Base-by-base conservation (phyloP, 176 grass and related monocot species). In the Zoysia japonica region DNA sequence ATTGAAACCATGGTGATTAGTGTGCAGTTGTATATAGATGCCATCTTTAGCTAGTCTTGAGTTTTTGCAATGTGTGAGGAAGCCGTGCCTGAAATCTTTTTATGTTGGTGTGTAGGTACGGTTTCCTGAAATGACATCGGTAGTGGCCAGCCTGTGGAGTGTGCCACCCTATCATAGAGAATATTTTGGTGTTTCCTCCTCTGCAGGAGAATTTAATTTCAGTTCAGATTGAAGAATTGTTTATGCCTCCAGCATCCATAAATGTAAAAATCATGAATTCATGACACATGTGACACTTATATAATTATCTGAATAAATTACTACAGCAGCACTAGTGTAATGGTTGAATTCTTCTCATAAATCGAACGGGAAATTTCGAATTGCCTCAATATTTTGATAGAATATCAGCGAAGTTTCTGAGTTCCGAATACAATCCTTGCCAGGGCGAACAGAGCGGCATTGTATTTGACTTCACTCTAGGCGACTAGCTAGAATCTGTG, bases 131-230 rank as follows among this genome's bases (percentile, higher is more conserved):
- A 77, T 56, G 81, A 84, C 69, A 79, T 20, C 38, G 14, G 0
- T 60, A 53, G 75, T 84, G 76, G 47, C 47, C 46, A 67, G 39
- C 19, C 47, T 76, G 38, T 61, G 68, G 69, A 73, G 37, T 79
- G 10, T 73, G 61, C 68, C 75, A 51, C 47, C 48, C 52, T 38
- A 78, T 60, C 61, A 14, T 12, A 39, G 35, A 9, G 70, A 84
- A 84, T 75, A 62, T 65, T 75, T 65, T 61, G 11, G 48, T 52
- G 75, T 78, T 72, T 84, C 55, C 72, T 16, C 42, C 38, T 17
- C 50, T 4, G 44, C 5, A 45, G 6, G 7, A 1, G 42, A 43
- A 52, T 36, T 43, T 3, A 17, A 51, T 74, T 84, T 43, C 17
- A 11, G 45, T 1, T 47, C 20, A 76, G 42, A 47, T 38, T 47